Conservation (phyloP, 345 rosid genomes). For the Arabidopsis thaliana region DNA sequence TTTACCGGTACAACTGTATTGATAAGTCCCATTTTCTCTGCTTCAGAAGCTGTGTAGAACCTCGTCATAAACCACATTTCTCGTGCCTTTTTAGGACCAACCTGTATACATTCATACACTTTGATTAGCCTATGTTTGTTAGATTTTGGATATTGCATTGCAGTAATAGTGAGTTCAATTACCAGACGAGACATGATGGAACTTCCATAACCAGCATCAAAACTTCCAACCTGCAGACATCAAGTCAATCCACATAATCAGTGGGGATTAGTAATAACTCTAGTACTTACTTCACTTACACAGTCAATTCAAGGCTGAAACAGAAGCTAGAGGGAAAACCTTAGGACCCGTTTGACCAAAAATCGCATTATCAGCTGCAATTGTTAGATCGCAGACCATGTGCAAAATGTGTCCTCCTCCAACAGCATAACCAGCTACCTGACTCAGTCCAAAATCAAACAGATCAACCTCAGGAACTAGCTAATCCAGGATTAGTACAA, state of each 20-base stretch:
- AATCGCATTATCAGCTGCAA: constrained; percentile 89
- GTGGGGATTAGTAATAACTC: not conserved
- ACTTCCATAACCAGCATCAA: constrained; percentile 98
- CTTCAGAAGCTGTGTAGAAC: constrained; percentile 87
- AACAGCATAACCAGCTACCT: constrained; percentile 98
- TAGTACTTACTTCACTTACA: not conserved
- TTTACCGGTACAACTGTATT: constrained; percentile 80
- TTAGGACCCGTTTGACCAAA: constrained; percentile 99
- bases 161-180: constrained; percentile 11
- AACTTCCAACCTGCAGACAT: constrained; percentile 84
- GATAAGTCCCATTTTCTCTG: constrained; percentile 95
- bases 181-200: constrained; percentile 97
- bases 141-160: not conserved
- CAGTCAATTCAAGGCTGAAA: not conserved
- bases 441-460: not conserved
- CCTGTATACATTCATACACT: constrained; percentile 52
- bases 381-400: constrained; percentile 95
- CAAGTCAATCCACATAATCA: not conserved
- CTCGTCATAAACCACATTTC: constrained; percentile 95
- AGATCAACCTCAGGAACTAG: not conserved
- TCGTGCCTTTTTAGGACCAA: constrained; percentile 94
- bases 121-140: constrained; percentile 5
- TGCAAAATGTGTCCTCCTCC: constrained; percentile 95
- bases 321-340: constrained; percentile 53
- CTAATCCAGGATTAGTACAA: not conserved